Conservation (phyloP, 352 stramenopile genomes). For the Nothophytophthora sp. region DNA sequence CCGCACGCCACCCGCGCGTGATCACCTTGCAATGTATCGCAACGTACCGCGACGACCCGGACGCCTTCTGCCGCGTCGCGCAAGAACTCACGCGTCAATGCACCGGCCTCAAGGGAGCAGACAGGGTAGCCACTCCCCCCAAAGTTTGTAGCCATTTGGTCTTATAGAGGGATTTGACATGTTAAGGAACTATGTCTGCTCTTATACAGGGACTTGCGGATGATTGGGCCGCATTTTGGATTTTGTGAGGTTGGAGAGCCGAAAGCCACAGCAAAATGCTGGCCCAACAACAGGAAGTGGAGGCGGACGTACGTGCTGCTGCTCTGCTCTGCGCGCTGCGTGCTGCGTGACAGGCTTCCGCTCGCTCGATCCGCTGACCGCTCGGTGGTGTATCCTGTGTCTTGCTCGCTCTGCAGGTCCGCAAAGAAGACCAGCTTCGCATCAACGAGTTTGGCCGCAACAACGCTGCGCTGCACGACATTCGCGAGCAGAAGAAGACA, state of each 20-base stretch:
- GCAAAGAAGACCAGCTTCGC: constrained; percentile 95
- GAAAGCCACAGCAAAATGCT: constrained; percentile 44
- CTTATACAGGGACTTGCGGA: constrained; percentile 22
- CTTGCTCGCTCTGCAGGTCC: constrained; percentile 85
- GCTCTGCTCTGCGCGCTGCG: too few species aligned
- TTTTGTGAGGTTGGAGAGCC: not conserved
- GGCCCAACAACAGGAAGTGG: constrained; percentile 79
- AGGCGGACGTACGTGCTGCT: constrained; percentile 78
- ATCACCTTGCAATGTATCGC: constrained; percentile 59
- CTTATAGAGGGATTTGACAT: constrained; percentile 11
- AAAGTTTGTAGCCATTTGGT: constrained; percentile 22
- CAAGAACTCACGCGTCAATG: constrained; percentile 35
- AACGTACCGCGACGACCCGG: constrained; percentile 31
- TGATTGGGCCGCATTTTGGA: constrained; percentile 18
- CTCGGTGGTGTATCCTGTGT: too few species aligned
- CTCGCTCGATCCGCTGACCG: too few species aligned
- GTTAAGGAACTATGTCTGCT: too few species aligned
- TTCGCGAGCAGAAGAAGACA: constrained; percentile 89
- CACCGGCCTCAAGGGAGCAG: not conserved
- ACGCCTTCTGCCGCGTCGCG: constrained; percentile 36
- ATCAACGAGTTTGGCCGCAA: constrained; percentile 99
- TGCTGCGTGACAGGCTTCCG: too few species aligned
- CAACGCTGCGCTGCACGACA: constrained; percentile 94
- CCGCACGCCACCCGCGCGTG: constrained; percentile 49
- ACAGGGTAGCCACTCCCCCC: constrained; percentile 7